phyloP scores from a whole-genome alignment of 2,329 filamentous ascomycete genomes.

The Talaromyces sp. region DNA sequence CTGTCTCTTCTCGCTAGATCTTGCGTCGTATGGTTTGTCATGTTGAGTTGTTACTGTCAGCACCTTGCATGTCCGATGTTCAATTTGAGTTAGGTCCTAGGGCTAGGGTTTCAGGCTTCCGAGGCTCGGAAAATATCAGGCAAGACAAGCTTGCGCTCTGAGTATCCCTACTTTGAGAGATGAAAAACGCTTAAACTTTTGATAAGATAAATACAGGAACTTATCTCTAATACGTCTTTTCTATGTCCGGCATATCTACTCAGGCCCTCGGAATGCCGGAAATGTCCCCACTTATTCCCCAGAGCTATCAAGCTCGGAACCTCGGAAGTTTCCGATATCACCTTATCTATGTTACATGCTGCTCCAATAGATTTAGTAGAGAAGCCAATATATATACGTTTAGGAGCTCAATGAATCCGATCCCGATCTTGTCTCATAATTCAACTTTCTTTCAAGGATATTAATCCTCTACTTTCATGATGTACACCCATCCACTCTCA shows the following conservation, averaged over 20 bases:
- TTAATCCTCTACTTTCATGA: not conserved
- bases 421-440: not conserved
- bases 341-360: not conserved
- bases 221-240: not conserved
- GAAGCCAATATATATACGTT: not conserved
- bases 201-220: not conserved
- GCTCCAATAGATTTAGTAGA: no score
- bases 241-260: not conserved
- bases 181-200: not conserved
- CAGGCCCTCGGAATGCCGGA: not conserved
- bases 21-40: not conserved
- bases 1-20: not conserved
- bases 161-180: not conserved
- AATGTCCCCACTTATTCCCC: not conserved
- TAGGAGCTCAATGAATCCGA: not conserved
- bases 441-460: not conserved
- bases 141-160: not conserved
- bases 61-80: not conserved
- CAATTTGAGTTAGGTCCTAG: not conserved
- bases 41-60: no score
- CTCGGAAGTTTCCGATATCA: conserved; percentile 3
- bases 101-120: not conserved
- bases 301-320: not conserved
- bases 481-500: conserved; percentile 28
- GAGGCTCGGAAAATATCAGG: not conserved